Evolutionary conservation across 495 filamentous ascomycete species (phyloP), one percentile per base, ranked within the genome.

Genomic region (Margaritispora aquatica): DNA sequence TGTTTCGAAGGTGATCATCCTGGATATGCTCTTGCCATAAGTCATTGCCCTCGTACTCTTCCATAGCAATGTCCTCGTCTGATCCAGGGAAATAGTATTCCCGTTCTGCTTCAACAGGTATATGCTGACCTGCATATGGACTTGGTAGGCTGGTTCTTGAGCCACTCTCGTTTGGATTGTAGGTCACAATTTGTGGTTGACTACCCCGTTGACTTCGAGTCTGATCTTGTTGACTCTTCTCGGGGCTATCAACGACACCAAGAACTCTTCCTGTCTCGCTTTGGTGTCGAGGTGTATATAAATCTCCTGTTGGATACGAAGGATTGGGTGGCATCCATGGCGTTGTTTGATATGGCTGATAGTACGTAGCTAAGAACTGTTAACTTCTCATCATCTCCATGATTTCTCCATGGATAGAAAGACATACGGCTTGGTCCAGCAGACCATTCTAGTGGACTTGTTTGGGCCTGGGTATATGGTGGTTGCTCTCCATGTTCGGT

Each of bases 61-160:
- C 61, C 54, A 63, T 63, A 19, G 29, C n/a, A 26, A 69, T 62
- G 1, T 85, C 84, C 26, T 86, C 80, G 15, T 73, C 77, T 0
- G 76, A 76, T 23, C 77, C 80, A 17, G 38, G 38, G 38, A 44
- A 44, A 44, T 10, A 3, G 38, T 44, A 44, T n/a, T 44, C 38
- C 19, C 38, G 11, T 44, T 44, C 38, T n/a, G 17, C 38, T n/a
- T 44, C 10, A 2, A 17, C 10, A 9, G 38, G 17, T 8, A 44
- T 44, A 3, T 44, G 38, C 38, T n/a, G 38, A 8, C 38, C 38
- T 9, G 15, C 17, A 44, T 3, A 44, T 44, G 38, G 38, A n/a
- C 38, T 44, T 3, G 38, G 38, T n/a, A 44, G 38, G 38, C 38
- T 44, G 19, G 15, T 9, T 3, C 38, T 44, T 44, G 19, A 2